Conservation (phyloP, 2,329 filamentous ascomycete genomes). For the Graphium sp. region DNA sequence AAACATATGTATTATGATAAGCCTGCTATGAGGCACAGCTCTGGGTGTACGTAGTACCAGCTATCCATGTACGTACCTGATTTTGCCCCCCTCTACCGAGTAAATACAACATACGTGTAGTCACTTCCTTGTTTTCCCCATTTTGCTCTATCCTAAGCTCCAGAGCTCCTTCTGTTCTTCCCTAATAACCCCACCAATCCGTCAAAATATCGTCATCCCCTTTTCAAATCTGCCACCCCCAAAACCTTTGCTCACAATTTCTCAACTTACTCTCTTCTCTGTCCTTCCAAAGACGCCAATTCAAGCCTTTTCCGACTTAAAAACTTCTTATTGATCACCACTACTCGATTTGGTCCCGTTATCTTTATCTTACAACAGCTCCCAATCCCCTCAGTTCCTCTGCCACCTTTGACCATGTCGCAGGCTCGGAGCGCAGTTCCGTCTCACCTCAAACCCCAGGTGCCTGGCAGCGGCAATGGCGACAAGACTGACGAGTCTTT, state of each 20-base stretch:
- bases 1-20: too few species aligned
- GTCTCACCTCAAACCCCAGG: conserved; percentile 59
- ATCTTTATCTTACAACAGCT: conserved; percentile 3
- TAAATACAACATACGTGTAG: too few species aligned
- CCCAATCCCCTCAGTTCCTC: conserved; percentile 1
- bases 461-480: conserved; percentile 17
- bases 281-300: background rate
- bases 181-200: background rate
- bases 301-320: background rate
- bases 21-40: too few species aligned
- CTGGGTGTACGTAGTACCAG: too few species aligned
- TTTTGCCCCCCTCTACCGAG: too few species aligned
- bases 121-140: background rate
- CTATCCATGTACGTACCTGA: too few species aligned
- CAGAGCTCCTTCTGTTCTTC: background rate
- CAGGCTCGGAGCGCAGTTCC: conserved; percentile 59
- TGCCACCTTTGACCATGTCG: conserved; percentile 39
- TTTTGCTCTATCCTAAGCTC: conserved; percentile 1
- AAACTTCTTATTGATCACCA: conserved; percentile 1
- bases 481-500: conserved; percentile 21
- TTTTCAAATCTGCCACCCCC: background rate
- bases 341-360: conserved; percentile 5
- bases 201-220: background rate
- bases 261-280: conserved; percentile 1
- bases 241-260: background rate